phyloP scores from a whole-genome alignment of 371 early-diverging fungal genomes.

The Apophysomyces elegans region DNA sequence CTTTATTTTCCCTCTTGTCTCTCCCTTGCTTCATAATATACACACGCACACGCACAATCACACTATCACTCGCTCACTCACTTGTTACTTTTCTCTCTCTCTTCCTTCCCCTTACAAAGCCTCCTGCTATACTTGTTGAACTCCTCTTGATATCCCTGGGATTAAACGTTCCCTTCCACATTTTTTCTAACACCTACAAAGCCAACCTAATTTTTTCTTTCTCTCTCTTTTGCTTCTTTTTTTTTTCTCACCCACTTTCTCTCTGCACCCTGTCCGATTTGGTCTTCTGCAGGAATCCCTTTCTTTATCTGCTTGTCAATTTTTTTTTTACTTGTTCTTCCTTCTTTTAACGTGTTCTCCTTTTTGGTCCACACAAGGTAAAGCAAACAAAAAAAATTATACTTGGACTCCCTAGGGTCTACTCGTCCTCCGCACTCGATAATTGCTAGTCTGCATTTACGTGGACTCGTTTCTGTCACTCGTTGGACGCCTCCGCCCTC shows the following conservation, averaged over 20 bases:
- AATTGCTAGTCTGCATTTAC: constrained; percentile 8
- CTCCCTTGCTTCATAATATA: too few relatives aligned
- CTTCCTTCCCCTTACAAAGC: neutral
- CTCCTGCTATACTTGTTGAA: constrained; percentile 5
- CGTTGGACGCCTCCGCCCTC: constrained; percentile 2
- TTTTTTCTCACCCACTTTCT: neutral
- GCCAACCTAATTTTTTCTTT: constrained; percentile 2
- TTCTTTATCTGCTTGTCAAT: neutral
- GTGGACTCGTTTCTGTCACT: constrained; percentile 2
- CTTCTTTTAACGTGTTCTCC: neutral
- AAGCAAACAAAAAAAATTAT: neutral
- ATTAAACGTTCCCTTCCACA: constrained; percentile 9
- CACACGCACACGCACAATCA: too few relatives aligned
- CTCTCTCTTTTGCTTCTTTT: neutral
- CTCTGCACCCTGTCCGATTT: neutral
- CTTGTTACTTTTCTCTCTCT: too few relatives aligned
- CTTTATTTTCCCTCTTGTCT: neutral
- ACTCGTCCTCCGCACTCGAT: constrained; percentile 5
- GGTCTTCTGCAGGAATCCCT: constrained; percentile 1
- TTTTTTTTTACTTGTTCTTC: constrained; percentile 6
- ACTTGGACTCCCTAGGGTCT: constrained; percentile 5
- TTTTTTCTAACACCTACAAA: constrained; percentile 8
- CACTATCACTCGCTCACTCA: too few relatives aligned
- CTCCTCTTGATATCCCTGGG: constrained; percentile 11
- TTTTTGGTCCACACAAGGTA: constrained; percentile 3